These are phyloP conservation scores for Globisporangium paroecandrum DNA, from an alignment of 352 stramenopile genomes.

Conservation along the genomic window DNA sequence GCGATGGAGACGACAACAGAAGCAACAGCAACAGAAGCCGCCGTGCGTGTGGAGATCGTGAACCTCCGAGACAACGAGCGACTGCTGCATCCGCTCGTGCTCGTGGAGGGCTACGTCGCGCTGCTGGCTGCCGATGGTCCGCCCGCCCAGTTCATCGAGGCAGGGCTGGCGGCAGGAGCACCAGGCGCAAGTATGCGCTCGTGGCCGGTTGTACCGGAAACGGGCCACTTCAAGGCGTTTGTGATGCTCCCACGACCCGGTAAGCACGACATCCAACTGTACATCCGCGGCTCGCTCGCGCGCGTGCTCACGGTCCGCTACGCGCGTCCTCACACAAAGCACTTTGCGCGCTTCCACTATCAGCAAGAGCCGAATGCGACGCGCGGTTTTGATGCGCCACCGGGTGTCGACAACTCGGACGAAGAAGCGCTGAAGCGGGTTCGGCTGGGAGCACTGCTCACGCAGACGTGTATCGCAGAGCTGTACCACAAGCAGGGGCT, in stretches of 20 bases:
- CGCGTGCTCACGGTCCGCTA: slow-evolving; percentile 41
- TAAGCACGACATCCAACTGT: slow-evolving; percentile 31
- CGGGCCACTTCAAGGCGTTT: slow-evolving; percentile 62
- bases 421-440: slow-evolving; percentile 40
- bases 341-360: slow-evolving; percentile 64
- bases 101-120: slow-evolving; percentile 43
- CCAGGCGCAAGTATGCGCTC: slow-evolving; percentile 12
- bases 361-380: slow-evolving; percentile 39
- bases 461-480: slow-evolving; percentile 54
- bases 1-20: not conserved
- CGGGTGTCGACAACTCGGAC: slow-evolving; percentile 53
- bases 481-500: slow-evolving; percentile 45
- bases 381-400: slow-evolving; percentile 56
- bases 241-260: slow-evolving; percentile 50
- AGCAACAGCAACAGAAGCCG: not conserved
- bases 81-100: slow-evolving; percentile 45
- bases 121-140: slow-evolving; percentile 27
- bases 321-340: slow-evolving; percentile 20
- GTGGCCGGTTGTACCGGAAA: slow-evolving; percentile 48
- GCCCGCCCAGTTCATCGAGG: slow-evolving; percentile 5
- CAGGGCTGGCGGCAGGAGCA: not conserved
- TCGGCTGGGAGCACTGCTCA: slow-evolving; percentile 46
- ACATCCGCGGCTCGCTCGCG: slow-evolving; percentile 6
- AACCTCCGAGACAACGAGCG: slow-evolving; percentile 84
- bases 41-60: slow-evolving; percentile 52